phyloP scores from a whole-genome alignment of 768 basidiomycete species.

The Phanerochaete carnosa region DNA sequence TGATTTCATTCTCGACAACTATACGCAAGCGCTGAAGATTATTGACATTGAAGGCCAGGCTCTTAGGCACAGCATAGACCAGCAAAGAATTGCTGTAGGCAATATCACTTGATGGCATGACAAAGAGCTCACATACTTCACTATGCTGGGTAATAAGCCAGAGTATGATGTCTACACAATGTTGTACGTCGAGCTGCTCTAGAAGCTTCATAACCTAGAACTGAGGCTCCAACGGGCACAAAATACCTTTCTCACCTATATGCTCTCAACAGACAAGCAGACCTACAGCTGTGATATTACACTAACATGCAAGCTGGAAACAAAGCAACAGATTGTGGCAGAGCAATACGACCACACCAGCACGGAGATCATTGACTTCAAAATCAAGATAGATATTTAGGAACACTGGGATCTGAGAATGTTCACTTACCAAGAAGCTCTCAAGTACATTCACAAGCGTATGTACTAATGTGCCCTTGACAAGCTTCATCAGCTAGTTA shows the following conservation, averaged over 20 bases:
- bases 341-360: constrained; percentile 16
- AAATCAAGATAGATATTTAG: constrained; percentile 23
- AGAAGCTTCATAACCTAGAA: constrained; percentile 16
- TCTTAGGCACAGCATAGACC: constrained; percentile 5
- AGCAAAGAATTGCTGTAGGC: constrained; percentile 1
- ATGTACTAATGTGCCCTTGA: constrained; percentile 29
- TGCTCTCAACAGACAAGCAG: background rate
- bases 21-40: constrained; percentile 27
- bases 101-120: constrained; percentile 15
- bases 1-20: constrained; percentile 25
- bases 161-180: constrained; percentile 26
- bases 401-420: constrained; percentile 24
- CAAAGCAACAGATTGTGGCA: constrained; percentile 15
- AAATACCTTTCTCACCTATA: background rate
- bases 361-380: constrained; percentile 13
- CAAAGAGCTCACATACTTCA: constrained; percentile 28
- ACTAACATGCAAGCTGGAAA: constrained; percentile 23
- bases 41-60: constrained; percentile 15
- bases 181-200: constrained; percentile 31
- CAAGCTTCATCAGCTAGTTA: constrained; percentile 30
- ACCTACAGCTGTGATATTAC: constrained; percentile 12
- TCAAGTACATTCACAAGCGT: constrained; percentile 15
- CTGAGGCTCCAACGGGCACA: background rate
- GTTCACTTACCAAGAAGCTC: constrained; percentile 21
- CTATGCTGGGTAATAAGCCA: constrained; percentile 22